Evolutionary conservation across 768 basidiomycete genomes (phyloP), one percentile per base, ranked within the genome.

Genomic region (Hygrocybe coccinea): DNA sequence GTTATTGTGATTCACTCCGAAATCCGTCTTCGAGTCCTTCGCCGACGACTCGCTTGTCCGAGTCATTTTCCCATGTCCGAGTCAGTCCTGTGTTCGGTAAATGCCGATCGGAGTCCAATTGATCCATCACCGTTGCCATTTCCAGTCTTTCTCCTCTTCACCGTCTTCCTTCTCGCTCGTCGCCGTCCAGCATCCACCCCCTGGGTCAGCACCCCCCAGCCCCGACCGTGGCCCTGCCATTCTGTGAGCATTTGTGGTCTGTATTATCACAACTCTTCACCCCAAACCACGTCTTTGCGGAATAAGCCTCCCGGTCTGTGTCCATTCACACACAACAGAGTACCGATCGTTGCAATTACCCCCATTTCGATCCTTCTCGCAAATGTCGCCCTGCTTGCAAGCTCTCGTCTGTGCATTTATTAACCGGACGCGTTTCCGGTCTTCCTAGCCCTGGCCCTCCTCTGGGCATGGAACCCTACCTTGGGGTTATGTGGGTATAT

Each of bases 401-500:
- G 3, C 29, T 29, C 29, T 29, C 8, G 29, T 8, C 4, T 3
- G 8, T 29, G 29, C 29, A 29, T 29, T 4, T 29, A 4, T 29
- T 8, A 29, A 29, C 29, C 29, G 29, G 4, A 29, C 19, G 38
- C 38, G 14, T 41, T 5, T 41, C 38, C 11, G 38, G 38, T 3
- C 19, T 15, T 41, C 19, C 11, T 3, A 3, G 11, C 38, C 38
- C 19, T 41, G 25, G 48, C 19, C 48, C 33, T 22, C n/a, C 22
- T 46, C 11, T 25, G 7, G 6, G 15, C 33, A 9, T 49, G 48
- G 48, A 49, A 49, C 36, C 34, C 50, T 38, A 38, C 50, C 19
- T 38, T 37, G 34, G 29, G 50, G 50, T 51, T 51, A 33, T 51
- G 29, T 11, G 8, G n/a, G 35, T 51, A 38, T 51, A 51, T 51